A percentile compares a stretch with the other conserved stretches of the same genome.
phyloP scores from a whole-genome alignment of 768 basidiomycete species.

The Coprinopsis sp. region DNA sequence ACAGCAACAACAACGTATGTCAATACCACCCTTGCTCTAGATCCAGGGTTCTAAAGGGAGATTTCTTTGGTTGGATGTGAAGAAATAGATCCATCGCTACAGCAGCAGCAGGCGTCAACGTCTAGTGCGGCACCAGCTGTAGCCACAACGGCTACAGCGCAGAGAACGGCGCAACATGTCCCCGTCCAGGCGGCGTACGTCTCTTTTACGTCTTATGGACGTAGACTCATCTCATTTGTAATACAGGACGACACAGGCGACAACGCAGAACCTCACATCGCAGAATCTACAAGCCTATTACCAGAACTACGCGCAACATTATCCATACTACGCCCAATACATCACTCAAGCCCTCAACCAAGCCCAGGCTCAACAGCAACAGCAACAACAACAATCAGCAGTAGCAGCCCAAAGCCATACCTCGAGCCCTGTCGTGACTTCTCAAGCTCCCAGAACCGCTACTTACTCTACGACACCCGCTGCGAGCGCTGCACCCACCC shows the following conservation, averaged over 20 bases:
- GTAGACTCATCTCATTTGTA: not conserved
- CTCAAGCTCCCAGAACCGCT: not conserved
- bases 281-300: not conserved
- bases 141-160: not conserved
- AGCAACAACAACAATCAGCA: not conserved
- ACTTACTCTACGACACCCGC: conserved; percentile 1
- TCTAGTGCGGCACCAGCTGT: not conserved
- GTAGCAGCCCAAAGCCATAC: not conserved
- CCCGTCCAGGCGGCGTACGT: not conserved
- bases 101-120: conserved; percentile 41
- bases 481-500: conserved; percentile 7
- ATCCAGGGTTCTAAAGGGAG: not conserved
- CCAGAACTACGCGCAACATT: conserved; percentile 4
- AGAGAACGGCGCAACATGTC: not conserved
- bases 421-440: conserved; percentile 6
- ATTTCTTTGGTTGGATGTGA: not conserved
- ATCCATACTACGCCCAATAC: conserved; percentile 2
- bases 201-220: not conserved
- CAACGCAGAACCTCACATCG: not conserved
- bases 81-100: conserved; percentile 62
- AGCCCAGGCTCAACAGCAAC: not conserved
- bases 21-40: not conserved
- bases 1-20: no score
- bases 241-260: not conserved
- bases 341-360: not conserved